Evolutionary conservation across 1,284 basidiomycete genomes (phyloP).

Genomic region (Fomitopsis palustris): DNA sequence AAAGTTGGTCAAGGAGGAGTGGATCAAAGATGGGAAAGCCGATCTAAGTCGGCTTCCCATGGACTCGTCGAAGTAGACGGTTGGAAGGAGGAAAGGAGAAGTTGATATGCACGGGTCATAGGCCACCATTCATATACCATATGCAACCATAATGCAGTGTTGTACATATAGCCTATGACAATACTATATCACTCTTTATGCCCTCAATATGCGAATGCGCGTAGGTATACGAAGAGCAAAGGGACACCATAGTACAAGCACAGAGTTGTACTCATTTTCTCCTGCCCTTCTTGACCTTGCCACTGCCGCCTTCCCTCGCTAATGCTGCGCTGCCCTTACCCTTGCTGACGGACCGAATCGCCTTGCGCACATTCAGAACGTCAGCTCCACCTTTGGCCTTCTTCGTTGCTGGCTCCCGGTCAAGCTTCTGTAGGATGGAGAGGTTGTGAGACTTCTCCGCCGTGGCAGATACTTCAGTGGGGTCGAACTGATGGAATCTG

Average conservation of each 20-base stretch:
- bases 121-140: conserved; percentile 6
- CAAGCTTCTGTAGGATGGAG: conserved; percentile 74
- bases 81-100: conserved; percentile 1
- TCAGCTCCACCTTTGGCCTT: conserved; percentile 52
- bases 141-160: conserved; percentile 8
- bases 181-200: conserved; percentile 6
- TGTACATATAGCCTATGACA: conserved; percentile 18
- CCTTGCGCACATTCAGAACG: conserved; percentile 83
- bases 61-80: conserved; percentile 23
- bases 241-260: background rate
- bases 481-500: conserved; percentile 63
- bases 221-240: background rate
- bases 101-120: background rate
- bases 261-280: conserved; percentile 7
- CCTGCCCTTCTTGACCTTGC: conserved; percentile 27
- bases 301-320: conserved; percentile 28
- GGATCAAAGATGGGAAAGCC: conserved; percentile 77
- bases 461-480: conserved; percentile 63
- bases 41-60: conserved; percentile 46
- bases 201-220: background rate
- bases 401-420: conserved; percentile 45
- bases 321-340: conserved; percentile 62
- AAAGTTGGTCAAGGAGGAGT: conserved; percentile 76
- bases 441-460: conserved; percentile 75
- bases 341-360: conserved; percentile 74